Evolutionary conservation across 352 stramenopile species (phyloP), one percentile per base, ranked within the genome.

Genomic region (Globisporangium middletonii): DNA sequence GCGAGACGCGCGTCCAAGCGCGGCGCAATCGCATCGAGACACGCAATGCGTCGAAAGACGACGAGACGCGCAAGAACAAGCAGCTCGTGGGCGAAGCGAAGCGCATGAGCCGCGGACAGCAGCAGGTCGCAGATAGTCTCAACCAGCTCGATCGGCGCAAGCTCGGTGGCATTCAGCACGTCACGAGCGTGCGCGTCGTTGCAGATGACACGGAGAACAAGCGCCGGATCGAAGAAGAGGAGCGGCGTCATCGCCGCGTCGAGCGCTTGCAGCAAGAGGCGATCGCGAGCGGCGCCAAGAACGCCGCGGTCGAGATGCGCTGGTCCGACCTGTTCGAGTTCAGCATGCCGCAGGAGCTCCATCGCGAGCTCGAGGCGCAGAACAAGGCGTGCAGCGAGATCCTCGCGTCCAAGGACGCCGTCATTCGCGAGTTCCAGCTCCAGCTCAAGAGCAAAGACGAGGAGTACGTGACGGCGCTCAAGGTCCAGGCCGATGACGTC

Each of bases 361-460:
- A 97, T 51, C 73, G 79, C 12, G 90, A 97, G 62, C 73, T 98
- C 35, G 74, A 96, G 65, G 67, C 75, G 23, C 94, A 98, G 67
- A 93, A 94, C 35, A 67, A 63, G 18, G 75, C 87, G 19, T 98
- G 94, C 60, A 51, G 60, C n/a, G 86, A 92, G 50, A 98, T 98
- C 57, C 75, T 98, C 63, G 72, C 69, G 19, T 95, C 78, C 2
- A 98, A 98, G 69, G 86, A 96, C 60, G 64, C 63, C 0, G 65
- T 97, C 6, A 96, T 97, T 60, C 77, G 70, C 28, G 88, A 95
- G 55, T 97, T 98, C 59, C 88, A 97, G 69, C 65, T 65, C 2
- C 86, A 98, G 63, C 71, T 98, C 11, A 97, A 97, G 53, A 71
- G 68, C 30, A 98, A 98, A 59, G 94, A 98, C 59, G 94, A 98